Percentiles rank a stretch among this genome's conserved stretches.
These are phyloP conservation scores for Curvularia sp. DNA, from an alignment of 2,329 filamentous ascomycete genomes.

Conservation along the genomic window DNA sequence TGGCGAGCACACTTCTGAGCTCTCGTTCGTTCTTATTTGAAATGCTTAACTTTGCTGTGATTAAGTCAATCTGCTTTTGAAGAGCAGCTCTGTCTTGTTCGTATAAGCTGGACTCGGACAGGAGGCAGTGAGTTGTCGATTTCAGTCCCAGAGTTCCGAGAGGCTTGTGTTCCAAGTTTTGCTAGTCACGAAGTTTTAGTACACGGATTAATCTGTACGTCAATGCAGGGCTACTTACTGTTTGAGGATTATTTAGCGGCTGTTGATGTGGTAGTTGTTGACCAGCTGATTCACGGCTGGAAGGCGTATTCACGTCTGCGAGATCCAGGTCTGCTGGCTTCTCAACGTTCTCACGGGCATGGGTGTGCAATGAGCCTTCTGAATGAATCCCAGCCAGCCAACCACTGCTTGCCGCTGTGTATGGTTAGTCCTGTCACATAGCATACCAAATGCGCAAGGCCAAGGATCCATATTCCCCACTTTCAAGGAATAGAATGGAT, in stretches of 20 bases:
- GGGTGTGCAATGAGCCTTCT: conserved; percentile 30
- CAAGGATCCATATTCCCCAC: not conserved
- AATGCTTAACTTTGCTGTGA: conserved; percentile 51
- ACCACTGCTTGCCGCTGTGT: conserved; percentile 40
- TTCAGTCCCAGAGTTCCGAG: conserved; percentile 44
- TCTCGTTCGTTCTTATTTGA: conserved; percentile 47
- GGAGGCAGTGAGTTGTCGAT: conserved; percentile 43
- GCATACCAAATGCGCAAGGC: conserved; percentile 17
- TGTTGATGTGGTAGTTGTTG: conserved; percentile 35
- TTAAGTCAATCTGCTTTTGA: conserved; percentile 46
- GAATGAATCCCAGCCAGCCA: conserved; percentile 37
- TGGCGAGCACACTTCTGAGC: conserved; percentile 39
- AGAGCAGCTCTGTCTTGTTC: conserved; percentile 47
- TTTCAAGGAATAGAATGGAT: conserved; percentile 1
- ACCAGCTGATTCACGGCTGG: conserved; percentile 33
- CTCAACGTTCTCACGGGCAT: conserved; percentile 28
- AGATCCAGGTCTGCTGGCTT: conserved; percentile 27
- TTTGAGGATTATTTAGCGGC: conserved; percentile 38
- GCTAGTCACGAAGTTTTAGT: conserved; percentile 14
- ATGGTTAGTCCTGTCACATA: conserved; percentile 22
- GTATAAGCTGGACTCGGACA: conserved; percentile 50
- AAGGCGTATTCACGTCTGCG: conserved; percentile 30
- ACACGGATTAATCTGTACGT: not conserved
- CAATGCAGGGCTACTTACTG: conserved; percentile 16
- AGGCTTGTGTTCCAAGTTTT: conserved; percentile 50